Base-by-base conservation (phyloP, 345 rosid genomes). In the Gossypium ekmanianum region DNA sequence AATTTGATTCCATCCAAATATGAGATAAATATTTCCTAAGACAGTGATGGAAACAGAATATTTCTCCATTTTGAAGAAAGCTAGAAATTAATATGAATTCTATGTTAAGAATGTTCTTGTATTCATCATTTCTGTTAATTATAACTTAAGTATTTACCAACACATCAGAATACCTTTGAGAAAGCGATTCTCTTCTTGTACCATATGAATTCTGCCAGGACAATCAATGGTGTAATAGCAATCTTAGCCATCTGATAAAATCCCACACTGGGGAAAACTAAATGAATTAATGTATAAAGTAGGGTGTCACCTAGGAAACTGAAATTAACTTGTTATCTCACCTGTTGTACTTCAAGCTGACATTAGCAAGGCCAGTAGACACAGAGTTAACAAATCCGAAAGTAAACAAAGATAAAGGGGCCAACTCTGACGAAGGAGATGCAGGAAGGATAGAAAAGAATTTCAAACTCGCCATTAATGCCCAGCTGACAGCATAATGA, bases 341-440 rank as follows among this genome's bases (percentile, higher is more conserved):
- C 99, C 97, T 95, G 77, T 95, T 95, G 81, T 93, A 91, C 88
- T 93, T 95, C 82, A 95, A 88, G 90, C 99, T 95, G 75, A 95
- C 94, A 81, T 93, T 95, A 82, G 99, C 99, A 10, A 95, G 94
- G 62, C 98, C 98, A 7, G 99, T 95, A 34, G 98, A 93, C 45
- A 95, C 78, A 20, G 97, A 90, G 92, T 93, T 93, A 9, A 91
- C 99, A 54, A 90, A 70, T 11, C 96, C 99, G 44, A 95, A 92
- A 79, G 91, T 82, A 66, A 89, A 86, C 44, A 95, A 83, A 9
- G 89, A 79, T 22, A 88, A 81, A 71, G 73, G 82, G 39, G 82
- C 79, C 2, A 91, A 83, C 83, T 90, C 88, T 2, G 98, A 76
- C 56, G 97, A 84, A 75, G 98, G 90, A 7, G 97, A 81, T 27